Evolutionary conservation across 495 filamentous ascomycete species (phyloP), one percentile per base, ranked within the genome.

Genomic region (Durotheca rogersii): DNA sequence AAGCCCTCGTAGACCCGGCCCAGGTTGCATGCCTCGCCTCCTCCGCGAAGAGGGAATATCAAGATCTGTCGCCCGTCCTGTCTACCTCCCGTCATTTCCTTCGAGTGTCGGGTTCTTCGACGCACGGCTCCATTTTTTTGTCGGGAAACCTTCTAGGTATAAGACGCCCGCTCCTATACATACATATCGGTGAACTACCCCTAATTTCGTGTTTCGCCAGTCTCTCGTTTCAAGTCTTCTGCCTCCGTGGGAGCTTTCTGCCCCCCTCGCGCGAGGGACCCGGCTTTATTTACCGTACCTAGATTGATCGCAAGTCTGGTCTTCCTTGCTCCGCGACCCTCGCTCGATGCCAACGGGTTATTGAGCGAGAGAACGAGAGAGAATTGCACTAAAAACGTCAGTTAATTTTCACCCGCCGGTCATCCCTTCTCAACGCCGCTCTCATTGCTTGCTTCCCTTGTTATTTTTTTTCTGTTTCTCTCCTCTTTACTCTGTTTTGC

Each of bases 151-250:
- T 35, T 32, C 33, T 23, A 25, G 44, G 40, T 47, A 51, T 54
- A 50, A 41, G 42, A 41, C 41, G 10, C 49, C 11, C 40, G 45
- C 56, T 53, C 56, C 39, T 51, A 51, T 59, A 59, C 49, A 51
- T 59, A 59, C 49, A 41, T 53, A 59, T 42, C 49, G 49, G 45
- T 54, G 45, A 32, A 5, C 50, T 45, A 59, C 41, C 41, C 38
- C 38, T 51, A 59, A 54, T 59, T 47, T 59, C 56, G 56, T 54
- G 54, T 53, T 35, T 2, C 31, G 33, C 55, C 44, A 42, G 49
- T 46, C 50, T 50, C 41, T 51, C 46, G 50, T 59, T 59, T 59
- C 56, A 59, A 54, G 44, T 44, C 21, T 32, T 43, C 40, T 39
- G 44, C 49, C 34, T 48, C 18, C 34, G 39, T 41, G 47, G 53